Percentiles rank a stretch among this genome's conserved stretches.
phyloP scores from a whole-genome alignment of 331 rosid genomes.

The Rosa hybrid region DNA sequence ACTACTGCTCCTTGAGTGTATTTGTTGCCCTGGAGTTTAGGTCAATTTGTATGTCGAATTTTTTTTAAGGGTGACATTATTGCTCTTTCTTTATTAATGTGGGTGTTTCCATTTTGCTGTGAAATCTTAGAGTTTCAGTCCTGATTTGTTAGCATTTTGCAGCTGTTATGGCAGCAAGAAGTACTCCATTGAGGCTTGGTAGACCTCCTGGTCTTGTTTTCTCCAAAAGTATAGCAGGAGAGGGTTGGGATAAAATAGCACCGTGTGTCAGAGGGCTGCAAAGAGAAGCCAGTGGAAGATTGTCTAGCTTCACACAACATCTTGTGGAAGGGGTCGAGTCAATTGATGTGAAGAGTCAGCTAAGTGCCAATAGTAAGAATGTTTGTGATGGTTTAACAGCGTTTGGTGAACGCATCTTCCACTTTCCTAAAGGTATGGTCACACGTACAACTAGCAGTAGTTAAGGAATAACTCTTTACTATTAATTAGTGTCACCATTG shows the following conservation, averaged over 20 bases:
- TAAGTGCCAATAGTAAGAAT: conserved; percentile 42
- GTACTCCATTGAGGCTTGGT: conserved; percentile 46
- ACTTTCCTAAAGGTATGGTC: conserved; percentile 54
- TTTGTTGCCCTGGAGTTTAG: background rate
- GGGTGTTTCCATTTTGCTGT: conserved; percentile 16
- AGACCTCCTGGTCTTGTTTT: conserved; percentile 38
- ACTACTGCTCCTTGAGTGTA: conserved; percentile 7
- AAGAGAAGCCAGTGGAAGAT: conserved; percentile 54
- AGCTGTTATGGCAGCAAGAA: conserved; percentile 60
- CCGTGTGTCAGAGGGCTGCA: conserved; percentile 52
- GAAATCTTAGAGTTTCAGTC: conserved; percentile 4
- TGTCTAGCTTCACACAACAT: conserved; percentile 44
- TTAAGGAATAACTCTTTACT: background rate
- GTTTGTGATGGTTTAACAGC: conserved; percentile 49
- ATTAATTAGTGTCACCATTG: background rate
- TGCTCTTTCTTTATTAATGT: conserved; percentile 15
- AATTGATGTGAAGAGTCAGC: conserved; percentile 46
- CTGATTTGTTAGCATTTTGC: conserved; percentile 23
- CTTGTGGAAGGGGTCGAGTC: conserved; percentile 48
- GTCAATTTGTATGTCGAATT: background rate
- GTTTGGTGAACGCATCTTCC: conserved; percentile 46
- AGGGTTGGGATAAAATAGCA: conserved; percentile 44
- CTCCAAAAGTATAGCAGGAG: conserved; percentile 26
- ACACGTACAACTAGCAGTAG: background rate
- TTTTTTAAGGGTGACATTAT: background rate